Percentiles rank a stretch among this genome's conserved stretches.
phyloP scores from a whole-genome alignment of 2,329 filamentous ascomycete species.

The Monosporascus sp. region DNA sequence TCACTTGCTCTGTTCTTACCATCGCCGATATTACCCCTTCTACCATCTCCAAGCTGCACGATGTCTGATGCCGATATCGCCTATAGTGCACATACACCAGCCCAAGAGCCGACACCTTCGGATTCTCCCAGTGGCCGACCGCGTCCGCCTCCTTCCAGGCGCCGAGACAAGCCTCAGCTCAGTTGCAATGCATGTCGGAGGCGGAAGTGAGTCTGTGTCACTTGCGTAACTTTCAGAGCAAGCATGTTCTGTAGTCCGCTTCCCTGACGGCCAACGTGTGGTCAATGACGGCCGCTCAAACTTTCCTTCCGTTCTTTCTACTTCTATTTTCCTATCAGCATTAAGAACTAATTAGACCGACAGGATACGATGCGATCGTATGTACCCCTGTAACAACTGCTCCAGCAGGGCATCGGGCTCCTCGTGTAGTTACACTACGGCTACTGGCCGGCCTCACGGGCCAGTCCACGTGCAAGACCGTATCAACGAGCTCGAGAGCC shows the following conservation, averaged over 20 bases:
- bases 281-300: no score
- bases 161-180: background rate
- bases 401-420: slow-evolving; percentile 9
- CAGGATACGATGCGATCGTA: slow-evolving; percentile 22
- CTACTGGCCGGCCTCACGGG: background rate
- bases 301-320: background rate
- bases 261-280: background rate
- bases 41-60: no score
- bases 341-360: background rate
- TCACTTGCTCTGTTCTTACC: no score
- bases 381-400: slow-evolving; percentile 18
- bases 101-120: background rate
- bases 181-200: background rate
- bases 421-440: background rate
- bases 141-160: background rate
- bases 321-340: background rate
- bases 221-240: background rate
- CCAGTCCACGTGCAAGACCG: slow-evolving; percentile 7
- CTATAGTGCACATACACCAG: background rate
- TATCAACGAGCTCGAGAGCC: background rate
- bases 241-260: background rate
- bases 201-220: background rate
- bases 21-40: no score
- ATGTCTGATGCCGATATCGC: background rate
- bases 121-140: background rate